Evolutionary conservation across 768 basidiomycete species (phyloP).

Genomic region (Dacryopinax primogenitus): DNA sequence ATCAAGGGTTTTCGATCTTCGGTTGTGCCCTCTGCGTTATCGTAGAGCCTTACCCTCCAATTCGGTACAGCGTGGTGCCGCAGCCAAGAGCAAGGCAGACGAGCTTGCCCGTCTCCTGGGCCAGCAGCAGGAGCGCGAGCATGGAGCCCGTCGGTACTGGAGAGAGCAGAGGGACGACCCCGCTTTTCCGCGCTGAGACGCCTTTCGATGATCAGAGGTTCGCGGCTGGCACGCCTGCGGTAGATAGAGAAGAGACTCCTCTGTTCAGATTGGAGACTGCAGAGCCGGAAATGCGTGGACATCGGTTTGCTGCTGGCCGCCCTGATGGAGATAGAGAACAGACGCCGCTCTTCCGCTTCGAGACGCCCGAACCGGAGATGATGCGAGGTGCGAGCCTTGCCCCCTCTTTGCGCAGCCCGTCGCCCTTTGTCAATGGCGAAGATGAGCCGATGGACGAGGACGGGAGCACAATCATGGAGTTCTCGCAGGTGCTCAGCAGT

Average conservation of each 20-base stretch:
- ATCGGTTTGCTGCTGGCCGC: constrained; percentile 15
- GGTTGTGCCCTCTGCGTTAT: constrained; percentile 68
- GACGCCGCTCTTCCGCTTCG: constrained; percentile 56
- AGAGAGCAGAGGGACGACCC: constrained; percentile 23
- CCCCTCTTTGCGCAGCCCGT: constrained; percentile 36
- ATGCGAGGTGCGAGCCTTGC: constrained; percentile 21
- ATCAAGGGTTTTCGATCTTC: constrained; percentile 56
- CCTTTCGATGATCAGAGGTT: background rate
- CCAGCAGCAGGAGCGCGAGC: constrained; percentile 27
- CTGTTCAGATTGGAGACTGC: constrained; percentile 47
- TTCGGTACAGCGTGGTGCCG: constrained; percentile 23
- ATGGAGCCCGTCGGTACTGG: constrained; percentile 22
- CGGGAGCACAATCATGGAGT: constrained; percentile 51
- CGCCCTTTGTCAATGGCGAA: constrained; percentile 24
- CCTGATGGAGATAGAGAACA: constrained; percentile 29
- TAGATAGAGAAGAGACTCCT: constrained; percentile 43
- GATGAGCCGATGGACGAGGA: constrained; percentile 28
- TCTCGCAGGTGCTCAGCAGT: constrained; percentile 58
- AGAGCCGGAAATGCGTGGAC: constrained; percentile 23
- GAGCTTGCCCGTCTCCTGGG: constrained; percentile 4
- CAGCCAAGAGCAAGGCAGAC: background rate
- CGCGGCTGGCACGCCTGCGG: constrained; percentile 14
- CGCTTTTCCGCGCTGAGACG: constrained; percentile 13
- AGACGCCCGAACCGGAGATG: constrained; percentile 29
- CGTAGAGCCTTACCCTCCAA: constrained; percentile 64